Evolutionary conservation across 2,329 filamentous ascomycete species (phyloP), one percentile per base, ranked within the genome.

Genomic region (Botrytis deweyae): DNA sequence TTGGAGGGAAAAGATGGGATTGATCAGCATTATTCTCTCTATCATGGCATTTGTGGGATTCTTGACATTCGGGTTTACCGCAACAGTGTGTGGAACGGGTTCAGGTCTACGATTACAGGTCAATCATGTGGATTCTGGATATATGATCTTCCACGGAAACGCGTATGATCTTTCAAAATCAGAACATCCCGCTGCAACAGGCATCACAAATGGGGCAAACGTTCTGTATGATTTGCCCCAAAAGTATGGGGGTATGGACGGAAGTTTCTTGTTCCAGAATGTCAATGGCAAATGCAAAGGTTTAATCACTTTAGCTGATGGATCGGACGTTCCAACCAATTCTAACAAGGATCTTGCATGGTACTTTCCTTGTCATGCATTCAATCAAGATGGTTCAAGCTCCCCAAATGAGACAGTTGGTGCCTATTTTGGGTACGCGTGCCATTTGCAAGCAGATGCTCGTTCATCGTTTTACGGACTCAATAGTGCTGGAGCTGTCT

Each of bases 231-330:
- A 98, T 81, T 84, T 97, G n/a, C 88, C 91, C 1, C 88, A 92
- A 78, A 93, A 93, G 80, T 90, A 95, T 78, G 91, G 91, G 72
- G 96, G 95, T n/a, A 88, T 93, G 82, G 97, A 99, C 81, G 95
- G 93, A 74, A 98, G 95, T 81, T 99, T 99, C 82, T 84, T 99
- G 80, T 99, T 99, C 84, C 96, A 99, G 82, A 97, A 98, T 78
- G 96, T 99, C 82, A 99, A 99, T 79, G 97, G 96, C 66, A 93
- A 92, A 76, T 99, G 96, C 88, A 99, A 98, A 84, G 92, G 88
- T 16, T 84, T 98, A 73, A 97, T 99, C 81, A 97, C 89, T 0
- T 83, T 87, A 12, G 89, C 92, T 1, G 81, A 87, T 1, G 86
- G 86, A 72, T 97, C 95, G 0, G 91, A 94, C 78, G 90, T 99